Base-by-base conservation (phyloP, 2,329 filamentous ascomycete genomes). In the Aspergillus texensis region DNA sequence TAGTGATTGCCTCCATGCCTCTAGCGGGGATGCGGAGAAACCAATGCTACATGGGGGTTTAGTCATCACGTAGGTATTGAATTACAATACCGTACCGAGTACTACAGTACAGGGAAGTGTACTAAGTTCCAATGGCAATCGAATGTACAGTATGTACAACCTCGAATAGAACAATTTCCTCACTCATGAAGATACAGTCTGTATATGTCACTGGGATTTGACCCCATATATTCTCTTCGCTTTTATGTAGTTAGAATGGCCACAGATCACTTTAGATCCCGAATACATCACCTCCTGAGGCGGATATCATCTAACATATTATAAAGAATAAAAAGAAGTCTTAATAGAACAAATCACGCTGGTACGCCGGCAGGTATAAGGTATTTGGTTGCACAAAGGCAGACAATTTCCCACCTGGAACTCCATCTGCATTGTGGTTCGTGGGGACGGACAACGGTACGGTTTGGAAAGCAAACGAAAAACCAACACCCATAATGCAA, bases 401-500 rank as follows among this genome's bases (percentile, higher is more conserved):
- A 16, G 57, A 45, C 57, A 26, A 50, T 60, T 59, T 39, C 60
- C 62, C 56, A 58, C 60, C 56, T 54, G 46, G 58, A 70, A 69
- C 65, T 67, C 66, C 69, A 62, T 64, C 63, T 54, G 52, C 52
- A 32, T 32, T 11, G 54, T 41, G n/a, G 16, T 45, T 50, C 28
- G 66, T 57, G 57, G 60, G 60, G 63, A 57, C 19, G 28, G 62
- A 48, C 48, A 67, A 30, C 3, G 39, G 39, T 56, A 62, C 65
- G 57, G 62, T 48, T 34, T 57, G 55, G 43, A 30, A 64, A 57
- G 54, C 57, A 58, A 54, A 62, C 55, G 52, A 53, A 62, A 57
- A 57, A 50, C 59, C 55, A 69, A 69, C 66, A 67, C 67, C 66
- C 60, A 66, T 53, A 65, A 67, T 69, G 66, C 67, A 68, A 68